Conservation (phyloP, 2,329 filamentous ascomycete species). For the Colletotrichum lentis region DNA sequence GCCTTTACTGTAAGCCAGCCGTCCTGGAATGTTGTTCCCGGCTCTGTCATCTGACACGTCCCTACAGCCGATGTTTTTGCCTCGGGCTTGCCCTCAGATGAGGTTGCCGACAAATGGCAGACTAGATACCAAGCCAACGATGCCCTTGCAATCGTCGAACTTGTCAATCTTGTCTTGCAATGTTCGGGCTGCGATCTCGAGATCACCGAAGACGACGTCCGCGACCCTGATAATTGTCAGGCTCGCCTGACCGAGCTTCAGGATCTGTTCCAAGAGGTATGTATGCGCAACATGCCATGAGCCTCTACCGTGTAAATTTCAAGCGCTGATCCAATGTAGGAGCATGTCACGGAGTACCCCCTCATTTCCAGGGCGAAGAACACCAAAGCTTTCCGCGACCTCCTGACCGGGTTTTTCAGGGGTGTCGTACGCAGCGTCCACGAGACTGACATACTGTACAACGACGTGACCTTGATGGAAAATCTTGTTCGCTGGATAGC, state of each 20-base stretch:
- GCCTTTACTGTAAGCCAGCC: constrained; percentile 61
- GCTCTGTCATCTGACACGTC: constrained; percentile 41
- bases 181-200: constrained; percentile 82
- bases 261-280: constrained; percentile 81
- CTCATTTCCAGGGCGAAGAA: constrained; percentile 83
- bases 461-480: constrained; percentile 79
- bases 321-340: constrained; percentile 52
- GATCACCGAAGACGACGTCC: constrained; percentile 83
- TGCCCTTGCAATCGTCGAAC: constrained; percentile 64
- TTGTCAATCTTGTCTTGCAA: constrained; percentile 73
- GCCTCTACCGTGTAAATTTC: not conserved
- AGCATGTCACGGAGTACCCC: constrained; percentile 89
- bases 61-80: constrained; percentile 68
- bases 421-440: constrained; percentile 80
- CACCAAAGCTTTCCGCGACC: constrained; percentile 78
- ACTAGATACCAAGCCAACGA: constrained; percentile 64
- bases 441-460: constrained; percentile 82
- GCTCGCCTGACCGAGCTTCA: constrained; percentile 85
- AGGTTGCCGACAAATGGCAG: constrained; percentile 69
- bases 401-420: constrained; percentile 80
- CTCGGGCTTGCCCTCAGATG: constrained; percentile 63
- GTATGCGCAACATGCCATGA: constrained; percentile 41
- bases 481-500: constrained; percentile 90
- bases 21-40: constrained; percentile 32
- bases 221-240: constrained; percentile 86